phyloP scores from a whole-genome alignment of 768 basidiomycete species.

The Termitomyces sp. region DNA sequence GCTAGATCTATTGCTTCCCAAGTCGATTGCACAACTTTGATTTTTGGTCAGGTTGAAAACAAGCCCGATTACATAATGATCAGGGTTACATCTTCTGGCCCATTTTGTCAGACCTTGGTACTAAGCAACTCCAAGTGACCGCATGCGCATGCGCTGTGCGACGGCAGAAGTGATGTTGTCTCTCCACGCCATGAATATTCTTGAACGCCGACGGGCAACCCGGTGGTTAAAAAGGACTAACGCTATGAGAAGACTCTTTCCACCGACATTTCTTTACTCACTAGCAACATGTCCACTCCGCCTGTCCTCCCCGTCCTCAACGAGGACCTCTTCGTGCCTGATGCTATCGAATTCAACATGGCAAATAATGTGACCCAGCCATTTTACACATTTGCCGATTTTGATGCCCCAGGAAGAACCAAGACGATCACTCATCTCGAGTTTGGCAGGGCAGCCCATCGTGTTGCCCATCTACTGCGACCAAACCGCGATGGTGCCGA shows the following conservation, averaged over 20 bases:
- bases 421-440: slow-evolving; percentile 34
- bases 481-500: slow-evolving; percentile 27
- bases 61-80: no score
- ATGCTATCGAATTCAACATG: slow-evolving; percentile 13
- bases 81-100: no score
- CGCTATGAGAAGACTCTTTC: not conserved
- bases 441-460: slow-evolving; percentile 41
- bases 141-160: no score
- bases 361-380: slow-evolving; percentile 9
- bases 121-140: no score
- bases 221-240: not conserved
- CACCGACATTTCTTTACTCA: not conserved
- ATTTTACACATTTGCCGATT: slow-evolving; percentile 4
- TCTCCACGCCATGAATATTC: no score
- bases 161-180: no score
- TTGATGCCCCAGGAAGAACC: slow-evolving; percentile 1
- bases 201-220: no score
- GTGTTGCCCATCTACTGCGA: slow-evolving; percentile 34
- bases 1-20: no score
- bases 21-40: no score
- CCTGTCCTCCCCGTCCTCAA: slow-evolving; percentile 1
- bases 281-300: not conserved
- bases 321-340: slow-evolving; percentile 2
- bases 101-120: no score
- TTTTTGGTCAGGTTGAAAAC: no score